Conservation (phyloP, 164 flowering plant genomes). For the Paratinospora sagittata region DNA sequence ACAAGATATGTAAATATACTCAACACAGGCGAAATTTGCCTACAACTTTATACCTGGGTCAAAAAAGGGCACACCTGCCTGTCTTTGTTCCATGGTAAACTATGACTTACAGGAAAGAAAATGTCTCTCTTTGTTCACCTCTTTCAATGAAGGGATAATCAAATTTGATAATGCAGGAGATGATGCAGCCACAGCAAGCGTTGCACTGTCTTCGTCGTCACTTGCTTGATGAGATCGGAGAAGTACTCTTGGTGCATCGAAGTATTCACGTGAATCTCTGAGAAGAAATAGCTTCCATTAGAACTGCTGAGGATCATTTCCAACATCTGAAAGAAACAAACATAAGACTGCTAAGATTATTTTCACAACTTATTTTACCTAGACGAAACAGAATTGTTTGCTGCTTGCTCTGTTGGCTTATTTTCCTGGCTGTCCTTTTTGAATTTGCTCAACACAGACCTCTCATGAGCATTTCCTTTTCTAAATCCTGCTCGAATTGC, state of each 20-base stretch:
- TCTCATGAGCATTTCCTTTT: conserved; percentile 61
- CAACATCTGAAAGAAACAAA: neutral
- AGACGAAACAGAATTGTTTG: conserved; percentile 49
- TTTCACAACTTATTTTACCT: conserved; percentile 30
- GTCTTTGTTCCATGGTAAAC: neutral
- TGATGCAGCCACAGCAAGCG: conserved; percentile 31
- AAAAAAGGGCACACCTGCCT: too few species aligned
- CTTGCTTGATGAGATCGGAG: conserved; percentile 44
- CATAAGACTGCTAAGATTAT: neutral
- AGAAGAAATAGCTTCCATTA: conserved; percentile 13
- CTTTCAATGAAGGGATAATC: conserved; percentile 81
- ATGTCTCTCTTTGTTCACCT: conserved; percentile 40
- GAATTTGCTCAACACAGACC: conserved; percentile 40
- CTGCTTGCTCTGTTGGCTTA: conserved; percentile 34
- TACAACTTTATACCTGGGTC: neutral
- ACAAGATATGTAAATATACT: too few species aligned
- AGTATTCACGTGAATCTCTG: conserved; percentile 54
- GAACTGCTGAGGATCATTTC: conserved; percentile 1
- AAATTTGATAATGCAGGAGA: conserved; percentile 58
- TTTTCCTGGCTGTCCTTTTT: conserved; percentile 47
- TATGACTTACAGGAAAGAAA: neutral
- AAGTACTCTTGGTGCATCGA: conserved; percentile 49
- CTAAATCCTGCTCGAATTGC: conserved; percentile 67
- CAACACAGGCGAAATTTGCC: too few species aligned
- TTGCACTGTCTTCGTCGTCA: conserved; percentile 54